phyloP scores from a whole-genome alignment of 169 alveolate genomes.

The Babesia microti region DNA sequence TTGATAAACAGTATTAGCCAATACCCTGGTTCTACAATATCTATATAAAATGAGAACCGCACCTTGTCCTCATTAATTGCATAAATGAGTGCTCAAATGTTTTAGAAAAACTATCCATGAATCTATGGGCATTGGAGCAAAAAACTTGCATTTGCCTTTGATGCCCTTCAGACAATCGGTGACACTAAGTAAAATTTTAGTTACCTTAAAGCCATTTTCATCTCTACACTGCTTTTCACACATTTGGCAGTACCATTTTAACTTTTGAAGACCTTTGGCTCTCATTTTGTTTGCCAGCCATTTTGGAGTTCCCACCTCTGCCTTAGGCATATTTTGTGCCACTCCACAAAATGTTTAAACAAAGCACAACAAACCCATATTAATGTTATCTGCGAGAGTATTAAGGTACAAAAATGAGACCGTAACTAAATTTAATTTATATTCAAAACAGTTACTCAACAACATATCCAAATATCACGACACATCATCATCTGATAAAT shows the following conservation, averaged over 20 bases:
- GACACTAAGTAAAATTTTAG: constrained; percentile 56
- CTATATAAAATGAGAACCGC: constrained; percentile 5
- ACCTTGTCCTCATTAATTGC: constrained; percentile 75
- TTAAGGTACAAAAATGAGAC: neutral
- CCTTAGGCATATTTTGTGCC: constrained; percentile 59
- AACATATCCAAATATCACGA: neutral
- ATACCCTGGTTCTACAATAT: constrained; percentile 62
- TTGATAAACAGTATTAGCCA: constrained; percentile 80
- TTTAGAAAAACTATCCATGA: constrained; percentile 81
- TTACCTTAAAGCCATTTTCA: constrained; percentile 84
- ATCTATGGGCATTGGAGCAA: constrained; percentile 75
- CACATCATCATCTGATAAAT: neutral
- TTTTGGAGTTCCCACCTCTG: constrained; percentile 85
- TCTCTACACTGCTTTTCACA: constrained; percentile 90
- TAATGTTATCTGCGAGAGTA: constrained; percentile 2
- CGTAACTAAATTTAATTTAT: constrained; percentile 1
- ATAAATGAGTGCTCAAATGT: constrained; percentile 79
- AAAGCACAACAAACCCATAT: neutral
- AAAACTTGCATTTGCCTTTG: constrained; percentile 84
- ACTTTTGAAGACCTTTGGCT: constrained; percentile 85
- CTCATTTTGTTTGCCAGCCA: constrained; percentile 88
- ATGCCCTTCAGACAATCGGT: constrained; percentile 82
- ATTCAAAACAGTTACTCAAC: neutral
- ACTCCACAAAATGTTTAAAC: neutral
- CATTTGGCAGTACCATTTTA: constrained; percentile 90